Conservation (phyloP, 495 filamentous ascomycete species). For the Penicillium macrosclerotiorum region DNA sequence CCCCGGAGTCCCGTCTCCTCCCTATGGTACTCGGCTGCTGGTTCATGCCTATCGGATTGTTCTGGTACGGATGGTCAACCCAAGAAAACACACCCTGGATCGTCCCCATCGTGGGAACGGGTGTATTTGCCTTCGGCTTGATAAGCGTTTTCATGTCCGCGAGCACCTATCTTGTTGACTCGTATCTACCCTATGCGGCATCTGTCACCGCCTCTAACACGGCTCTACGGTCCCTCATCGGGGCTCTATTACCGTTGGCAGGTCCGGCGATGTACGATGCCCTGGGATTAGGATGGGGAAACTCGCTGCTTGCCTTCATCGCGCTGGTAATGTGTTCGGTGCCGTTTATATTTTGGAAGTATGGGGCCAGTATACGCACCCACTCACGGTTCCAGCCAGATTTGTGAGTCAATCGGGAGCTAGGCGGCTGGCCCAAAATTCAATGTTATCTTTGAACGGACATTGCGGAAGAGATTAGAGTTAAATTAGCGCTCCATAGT, state of each 20-base stretch:
- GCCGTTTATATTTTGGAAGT: slow-evolving; percentile 40
- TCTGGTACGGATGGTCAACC: slow-evolving; percentile 73
- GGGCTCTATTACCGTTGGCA: slow-evolving; percentile 52
- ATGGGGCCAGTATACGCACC: slow-evolving; percentile 31
- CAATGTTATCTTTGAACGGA: no score
- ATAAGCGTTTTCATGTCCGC: slow-evolving; percentile 46
- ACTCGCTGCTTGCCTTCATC: slow-evolving; percentile 47
- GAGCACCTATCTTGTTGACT: slow-evolving; percentile 70
- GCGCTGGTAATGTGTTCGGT: slow-evolving; percentile 27
- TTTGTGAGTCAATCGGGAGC: no score
- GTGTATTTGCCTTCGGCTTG: slow-evolving; percentile 66
- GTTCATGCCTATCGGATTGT: slow-evolving; percentile 58
- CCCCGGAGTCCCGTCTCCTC: slow-evolving; percentile 37
- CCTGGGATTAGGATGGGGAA: slow-evolving; percentile 46
- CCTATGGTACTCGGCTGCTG: slow-evolving; percentile 57
- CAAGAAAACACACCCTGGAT: slow-evolving; percentile 56
- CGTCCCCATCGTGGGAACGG: slow-evolving; percentile 63
- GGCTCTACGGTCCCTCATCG: slow-evolving; percentile 57
- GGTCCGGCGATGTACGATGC: slow-evolving; percentile 40
- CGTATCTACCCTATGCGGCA: slow-evolving; percentile 64
- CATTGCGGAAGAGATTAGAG: no score
- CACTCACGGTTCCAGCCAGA: not conserved
- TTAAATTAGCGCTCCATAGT: no score
- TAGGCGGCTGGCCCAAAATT: no score
- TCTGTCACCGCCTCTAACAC: slow-evolving; percentile 56